Conservation (phyloP, 2,329 filamentous ascomycete genomes). For the Venturia carpophila region DNA sequence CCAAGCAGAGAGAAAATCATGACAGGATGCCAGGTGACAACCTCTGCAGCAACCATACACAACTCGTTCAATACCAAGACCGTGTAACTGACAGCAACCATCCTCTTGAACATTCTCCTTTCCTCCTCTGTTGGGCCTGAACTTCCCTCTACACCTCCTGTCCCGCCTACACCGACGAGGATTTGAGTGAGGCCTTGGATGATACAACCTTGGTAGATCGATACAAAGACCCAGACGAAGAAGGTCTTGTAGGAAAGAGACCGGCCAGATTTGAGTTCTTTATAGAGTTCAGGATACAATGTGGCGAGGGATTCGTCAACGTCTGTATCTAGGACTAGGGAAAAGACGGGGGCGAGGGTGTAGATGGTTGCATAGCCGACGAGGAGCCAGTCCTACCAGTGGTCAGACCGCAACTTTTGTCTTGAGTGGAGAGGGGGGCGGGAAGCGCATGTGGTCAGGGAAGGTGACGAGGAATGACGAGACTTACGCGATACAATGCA, state of each 20-base stretch:
- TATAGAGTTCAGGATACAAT: constrained; percentile 94
- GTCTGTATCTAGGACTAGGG: constrained; percentile 86
- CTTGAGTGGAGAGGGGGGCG: background rate
- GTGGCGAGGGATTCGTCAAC: constrained; percentile 91
- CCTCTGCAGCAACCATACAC: constrained; percentile 92
- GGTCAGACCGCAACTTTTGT: background rate
- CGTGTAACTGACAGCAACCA: constrained; percentile 89
- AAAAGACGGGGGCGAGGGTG: constrained; percentile 87
- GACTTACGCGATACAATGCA: constrained; percentile 68
- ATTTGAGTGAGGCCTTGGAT: constrained; percentile 94
- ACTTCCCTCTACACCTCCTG: background rate
- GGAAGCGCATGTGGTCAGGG: background rate
- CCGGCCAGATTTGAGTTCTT: constrained; percentile 84
- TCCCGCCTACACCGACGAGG: constrained; percentile 58
- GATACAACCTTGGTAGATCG: constrained; percentile 87
- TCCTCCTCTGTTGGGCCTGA: constrained; percentile 18
- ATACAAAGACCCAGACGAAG: constrained; percentile 93
- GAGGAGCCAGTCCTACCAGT: constrained; percentile 72
- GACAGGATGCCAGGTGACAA: constrained; percentile 92
- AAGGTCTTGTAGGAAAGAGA: constrained; percentile 89
- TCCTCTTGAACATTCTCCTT: constrained; percentile 37
- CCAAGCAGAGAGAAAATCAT: constrained; percentile 83
- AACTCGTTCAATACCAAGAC: constrained; percentile 90
- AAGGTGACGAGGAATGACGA: constrained; percentile 22
- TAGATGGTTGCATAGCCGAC: constrained; percentile 96